phyloP scores from a whole-genome alignment of 2,329 filamentous ascomycete genomes.

The Penicillium thymicola region DNA sequence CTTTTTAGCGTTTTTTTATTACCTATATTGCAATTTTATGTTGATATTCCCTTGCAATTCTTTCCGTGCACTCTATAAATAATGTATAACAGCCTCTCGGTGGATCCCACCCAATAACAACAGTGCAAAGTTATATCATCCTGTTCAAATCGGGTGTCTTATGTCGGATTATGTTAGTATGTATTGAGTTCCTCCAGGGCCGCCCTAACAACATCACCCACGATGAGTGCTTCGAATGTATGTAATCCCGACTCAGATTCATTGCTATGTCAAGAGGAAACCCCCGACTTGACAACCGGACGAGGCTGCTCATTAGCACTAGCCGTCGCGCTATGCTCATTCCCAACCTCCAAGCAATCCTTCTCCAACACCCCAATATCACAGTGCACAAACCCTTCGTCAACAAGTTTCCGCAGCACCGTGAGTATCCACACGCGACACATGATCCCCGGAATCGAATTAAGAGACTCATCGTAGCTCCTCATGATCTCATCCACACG shows the following conservation, averaged over 20 bases:
- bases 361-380: no score
- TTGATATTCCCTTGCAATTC: background rate
- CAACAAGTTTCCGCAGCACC: no score
- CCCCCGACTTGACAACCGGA: background rate
- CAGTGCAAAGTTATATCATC: background rate
- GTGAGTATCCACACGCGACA: no score
- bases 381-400: no score
- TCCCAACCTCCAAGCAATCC: no score
- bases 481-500: slow-evolving; percentile 1
- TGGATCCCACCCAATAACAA: no score
- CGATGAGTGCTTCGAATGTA: background rate
- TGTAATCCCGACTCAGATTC: background rate
- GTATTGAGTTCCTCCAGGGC: background rate
- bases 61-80: background rate
- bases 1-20: background rate
- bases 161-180: background rate
- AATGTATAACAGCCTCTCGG: no score
- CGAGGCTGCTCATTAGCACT: no score
- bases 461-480: background rate
- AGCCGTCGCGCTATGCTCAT: no score
- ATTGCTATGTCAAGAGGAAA: background rate
- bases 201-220: background rate
- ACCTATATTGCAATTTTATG: background rate
- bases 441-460: no score
- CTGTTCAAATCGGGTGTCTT: background rate